Conservation (phyloP, 495 filamentous ascomycete genomes). For the Aspergillus indologenus region DNA sequence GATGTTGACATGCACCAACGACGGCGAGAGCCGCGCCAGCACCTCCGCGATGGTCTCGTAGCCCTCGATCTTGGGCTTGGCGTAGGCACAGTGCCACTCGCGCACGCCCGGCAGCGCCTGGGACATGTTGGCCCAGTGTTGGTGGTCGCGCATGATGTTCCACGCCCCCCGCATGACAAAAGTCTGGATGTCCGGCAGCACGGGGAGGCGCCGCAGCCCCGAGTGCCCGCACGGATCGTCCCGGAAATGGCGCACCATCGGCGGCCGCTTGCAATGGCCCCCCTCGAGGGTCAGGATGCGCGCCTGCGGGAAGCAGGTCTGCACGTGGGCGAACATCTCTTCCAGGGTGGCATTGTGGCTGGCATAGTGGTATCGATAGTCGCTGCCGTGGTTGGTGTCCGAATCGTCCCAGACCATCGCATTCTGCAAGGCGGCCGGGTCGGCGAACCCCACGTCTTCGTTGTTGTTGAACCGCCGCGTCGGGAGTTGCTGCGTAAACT, state of each 20-base stretch:
- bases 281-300: conserved; percentile 69
- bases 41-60: conserved; percentile 63
- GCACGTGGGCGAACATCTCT: conserved; percentile 61
- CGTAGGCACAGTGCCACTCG: conserved; percentile 71
- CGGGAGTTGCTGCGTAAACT: conserved; percentile 28
- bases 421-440: conserved; percentile 35
- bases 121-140: conserved; percentile 59
- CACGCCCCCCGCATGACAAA: conserved; percentile 71
- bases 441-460: conserved; percentile 32
- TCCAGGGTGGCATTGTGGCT: conserved; percentile 64
- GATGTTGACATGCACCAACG: conserved; percentile 59
- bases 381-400: conserved; percentile 24
- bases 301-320: conserved; percentile 54
- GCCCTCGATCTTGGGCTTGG: conserved; percentile 63
- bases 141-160: conserved; percentile 66
- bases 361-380: conserved; percentile 48
- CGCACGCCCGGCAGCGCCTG: conserved; percentile 59
- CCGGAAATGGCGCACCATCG: conserved; percentile 56
- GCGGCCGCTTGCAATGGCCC: conserved; percentile 69
- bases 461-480: conserved; percentile 34
- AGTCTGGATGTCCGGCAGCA: conserved; percentile 50
- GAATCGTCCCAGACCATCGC: conserved; percentile 36
- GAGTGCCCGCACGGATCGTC: conserved; percentile 21
- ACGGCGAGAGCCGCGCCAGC: conserved; percentile 47
- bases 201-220: conserved; percentile 36